Conservation (phyloP, 208 protist genomes). For the Trypanosoma conorhini region DNA sequence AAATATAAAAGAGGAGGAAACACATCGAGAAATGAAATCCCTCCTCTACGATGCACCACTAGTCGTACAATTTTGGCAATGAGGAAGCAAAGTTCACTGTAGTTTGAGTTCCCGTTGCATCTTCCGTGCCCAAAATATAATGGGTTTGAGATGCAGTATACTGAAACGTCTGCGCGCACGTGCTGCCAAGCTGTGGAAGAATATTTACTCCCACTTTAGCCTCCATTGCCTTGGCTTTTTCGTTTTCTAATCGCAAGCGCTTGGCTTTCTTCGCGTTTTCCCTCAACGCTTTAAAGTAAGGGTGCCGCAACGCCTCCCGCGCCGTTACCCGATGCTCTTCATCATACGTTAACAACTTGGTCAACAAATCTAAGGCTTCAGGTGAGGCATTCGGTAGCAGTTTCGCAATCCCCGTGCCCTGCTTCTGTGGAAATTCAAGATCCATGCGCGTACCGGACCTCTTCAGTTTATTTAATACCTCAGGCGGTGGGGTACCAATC, state of each 20-base stretch:
- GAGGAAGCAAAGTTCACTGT: not conserved
- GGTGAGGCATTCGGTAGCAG: slow-evolving; percentile 65
- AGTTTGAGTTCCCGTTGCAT: slow-evolving; percentile 6
- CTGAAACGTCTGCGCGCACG: not conserved
- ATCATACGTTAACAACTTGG: slow-evolving; percentile 86
- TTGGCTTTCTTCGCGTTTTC: slow-evolving; percentile 41
- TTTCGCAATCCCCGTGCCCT: slow-evolving; percentile 60
- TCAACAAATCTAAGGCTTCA: slow-evolving; percentile 87
- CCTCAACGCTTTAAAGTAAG: slow-evolving; percentile 82
- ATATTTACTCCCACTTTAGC: slow-evolving; percentile 11
- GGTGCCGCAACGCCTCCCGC: slow-evolving; percentile 89
- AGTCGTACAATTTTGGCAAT: slow-evolving; percentile 19
- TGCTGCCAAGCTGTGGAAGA: slow-evolving; percentile 8
- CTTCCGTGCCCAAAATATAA: slow-evolving; percentile 3
- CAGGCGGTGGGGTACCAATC: slow-evolving; percentile 85
- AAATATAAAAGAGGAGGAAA: slow-evolving; percentile 6
- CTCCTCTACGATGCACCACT: not conserved
- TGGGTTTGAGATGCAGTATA: slow-evolving; percentile 3
- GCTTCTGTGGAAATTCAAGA: slow-evolving; percentile 68
- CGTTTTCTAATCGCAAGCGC: not conserved
- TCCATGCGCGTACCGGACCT: slow-evolving; percentile 63
- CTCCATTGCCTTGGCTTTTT: slow-evolving; percentile 10
- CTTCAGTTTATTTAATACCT: slow-evolving; percentile 71
- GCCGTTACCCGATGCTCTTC: slow-evolving; percentile 89
- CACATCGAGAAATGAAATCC: slow-evolving; percentile 8